Percentiles rank a stretch among this genome's conserved stretches.
Conservation (phyloP, 2,329 filamentous ascomycete genomes). For the Clathrospora elynae region DNA sequence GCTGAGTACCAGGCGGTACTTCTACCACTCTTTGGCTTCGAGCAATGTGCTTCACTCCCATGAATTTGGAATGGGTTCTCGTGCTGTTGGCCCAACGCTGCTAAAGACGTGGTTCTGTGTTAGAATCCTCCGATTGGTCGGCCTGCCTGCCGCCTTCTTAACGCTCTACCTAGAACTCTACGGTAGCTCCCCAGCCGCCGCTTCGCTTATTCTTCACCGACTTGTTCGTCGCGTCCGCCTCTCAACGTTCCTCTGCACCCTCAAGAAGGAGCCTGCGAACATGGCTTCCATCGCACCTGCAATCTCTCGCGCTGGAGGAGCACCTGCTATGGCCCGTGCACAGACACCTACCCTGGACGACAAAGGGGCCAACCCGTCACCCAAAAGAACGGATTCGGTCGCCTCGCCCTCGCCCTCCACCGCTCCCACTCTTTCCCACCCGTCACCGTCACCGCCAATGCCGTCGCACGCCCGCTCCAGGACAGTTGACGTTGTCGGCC, state of each 20-base stretch:
- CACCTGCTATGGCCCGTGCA: constrained; percentile 39
- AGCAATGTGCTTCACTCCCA: too few species aligned
- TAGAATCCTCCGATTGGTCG: constrained; percentile 33
- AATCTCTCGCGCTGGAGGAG: constrained; percentile 25
- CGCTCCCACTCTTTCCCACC: constrained; percentile 20
- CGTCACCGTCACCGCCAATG: constrained; percentile 21
- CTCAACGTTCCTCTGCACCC: constrained; percentile 28
- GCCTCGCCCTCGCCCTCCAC: constrained; percentile 18
- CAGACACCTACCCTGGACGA: constrained; percentile 37
- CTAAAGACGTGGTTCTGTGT: too few species aligned
- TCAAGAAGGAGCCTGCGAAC: too few species aligned
- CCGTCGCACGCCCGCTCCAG: constrained; percentile 42
- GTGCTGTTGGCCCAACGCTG: too few species aligned
- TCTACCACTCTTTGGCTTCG: too few species aligned
- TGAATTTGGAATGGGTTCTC: too few species aligned
- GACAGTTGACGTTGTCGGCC: constrained; percentile 41
- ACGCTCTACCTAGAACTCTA: constrained; percentile 40
- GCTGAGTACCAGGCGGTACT: constrained; percentile 14
- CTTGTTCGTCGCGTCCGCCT: constrained; percentile 40
- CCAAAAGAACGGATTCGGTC: constrained; percentile 20
- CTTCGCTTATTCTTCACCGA: constrained; percentile 44
- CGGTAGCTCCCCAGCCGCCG: constrained; percentile 35
- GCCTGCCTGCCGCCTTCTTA: constrained; percentile 37
- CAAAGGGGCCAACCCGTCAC: constrained; percentile 28
- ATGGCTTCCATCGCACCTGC: too few species aligned